phyloP scores from a whole-genome alignment of 2,329 filamentous ascomycete species.

The Coleophoma eucalyptorum region DNA sequence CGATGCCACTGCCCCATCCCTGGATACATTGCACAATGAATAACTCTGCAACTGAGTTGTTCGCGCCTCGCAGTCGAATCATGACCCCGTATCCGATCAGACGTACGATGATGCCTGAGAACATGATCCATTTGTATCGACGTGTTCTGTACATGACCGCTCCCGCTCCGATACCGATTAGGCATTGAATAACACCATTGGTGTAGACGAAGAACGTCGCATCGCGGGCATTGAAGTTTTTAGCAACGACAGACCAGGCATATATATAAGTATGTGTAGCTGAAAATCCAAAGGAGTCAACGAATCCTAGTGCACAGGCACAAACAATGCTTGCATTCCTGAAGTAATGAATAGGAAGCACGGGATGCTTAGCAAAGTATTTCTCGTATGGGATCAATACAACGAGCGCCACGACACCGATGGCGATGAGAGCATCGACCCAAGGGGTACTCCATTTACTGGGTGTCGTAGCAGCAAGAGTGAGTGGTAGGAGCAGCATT shows the following conservation, averaged over 20 bases:
- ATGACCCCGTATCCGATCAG: slow-evolving; percentile 46
- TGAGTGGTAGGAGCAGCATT: slow-evolving; percentile 42
- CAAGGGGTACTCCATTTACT: slow-evolving; percentile 36
- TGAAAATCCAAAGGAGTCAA: slow-evolving; percentile 39
- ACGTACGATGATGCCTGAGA: slow-evolving; percentile 36
- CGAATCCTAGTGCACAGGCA: slow-evolving; percentile 32
- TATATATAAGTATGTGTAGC: slow-evolving; percentile 45
- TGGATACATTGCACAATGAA: slow-evolving; percentile 45
- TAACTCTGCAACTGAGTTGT: slow-evolving; percentile 39
- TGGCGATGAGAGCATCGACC: slow-evolving; percentile 37
- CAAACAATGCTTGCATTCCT: slow-evolving; percentile 37
- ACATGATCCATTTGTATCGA: slow-evolving; percentile 42
- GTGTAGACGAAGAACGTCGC: slow-evolving; percentile 31
- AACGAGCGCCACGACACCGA: slow-evolving; percentile 37
- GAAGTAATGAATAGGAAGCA: slow-evolving; percentile 42
- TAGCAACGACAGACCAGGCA: slow-evolving; percentile 40
- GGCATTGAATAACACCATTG: slow-evolving; percentile 35
- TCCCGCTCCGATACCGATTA: slow-evolving; percentile 36
- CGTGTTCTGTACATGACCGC: slow-evolving; percentile 36
- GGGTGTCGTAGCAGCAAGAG: slow-evolving; percentile 33
- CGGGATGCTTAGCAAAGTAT: slow-evolving; percentile 36
- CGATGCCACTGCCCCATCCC: slow-evolving; percentile 41
- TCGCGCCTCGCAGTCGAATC: slow-evolving; percentile 38
- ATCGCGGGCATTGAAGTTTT: slow-evolving; percentile 33
- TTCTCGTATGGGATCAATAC: slow-evolving; percentile 44